Conservation (phyloP, 805 yeast genomes). For the Schwanniomyces vanrijiae region DNA sequence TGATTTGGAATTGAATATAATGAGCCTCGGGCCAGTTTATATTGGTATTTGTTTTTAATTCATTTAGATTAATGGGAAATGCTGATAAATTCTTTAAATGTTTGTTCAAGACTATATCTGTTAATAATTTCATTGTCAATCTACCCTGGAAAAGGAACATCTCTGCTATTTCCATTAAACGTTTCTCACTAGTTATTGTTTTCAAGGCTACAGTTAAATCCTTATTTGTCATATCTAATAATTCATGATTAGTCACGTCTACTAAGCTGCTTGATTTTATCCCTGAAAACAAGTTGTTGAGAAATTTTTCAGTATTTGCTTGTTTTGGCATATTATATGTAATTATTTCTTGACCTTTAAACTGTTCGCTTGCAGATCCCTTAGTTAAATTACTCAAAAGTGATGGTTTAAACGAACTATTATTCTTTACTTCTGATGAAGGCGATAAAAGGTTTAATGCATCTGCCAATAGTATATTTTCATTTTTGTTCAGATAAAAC, state of each 20-base stretch:
- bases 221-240: conserved; percentile 15
- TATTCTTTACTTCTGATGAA: conserved; percentile 5
- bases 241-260: conserved; percentile 8
- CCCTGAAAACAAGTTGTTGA: conserved; percentile 26
- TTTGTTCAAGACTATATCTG: conserved; percentile 27
- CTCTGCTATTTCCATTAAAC: conserved; percentile 20
- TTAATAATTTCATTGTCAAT: conserved; percentile 23
- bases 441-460: conserved; percentile 38
- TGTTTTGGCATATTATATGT: conserved; percentile 2
- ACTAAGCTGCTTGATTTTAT: conserved; percentile 11
- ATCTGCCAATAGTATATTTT: conserved; percentile 28
- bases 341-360: conserved; percentile 10
- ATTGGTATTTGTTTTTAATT: conserved; percentile 8
- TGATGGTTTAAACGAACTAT: conserved; percentile 29
- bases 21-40: conserved; percentile 18
- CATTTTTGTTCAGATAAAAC: conserved; percentile 5
- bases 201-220: conserved; percentile 19
- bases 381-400: conserved; percentile 29
- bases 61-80: conserved; percentile 15
- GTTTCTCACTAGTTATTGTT: conserved; percentile 15
- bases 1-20: conserved; percentile 26
- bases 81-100: conserved; percentile 17
- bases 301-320: conserved; percentile 7
- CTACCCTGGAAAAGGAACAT: conserved; percentile 24
- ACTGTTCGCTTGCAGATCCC: conserved; percentile 33